Percentiles rank a stretch among this genome's conserved stretches.
These are phyloP conservation scores for Papiliotrema flavescens DNA, from an alignment of 1,284 basidiomycete species.

Conservation along the genomic window DNA sequence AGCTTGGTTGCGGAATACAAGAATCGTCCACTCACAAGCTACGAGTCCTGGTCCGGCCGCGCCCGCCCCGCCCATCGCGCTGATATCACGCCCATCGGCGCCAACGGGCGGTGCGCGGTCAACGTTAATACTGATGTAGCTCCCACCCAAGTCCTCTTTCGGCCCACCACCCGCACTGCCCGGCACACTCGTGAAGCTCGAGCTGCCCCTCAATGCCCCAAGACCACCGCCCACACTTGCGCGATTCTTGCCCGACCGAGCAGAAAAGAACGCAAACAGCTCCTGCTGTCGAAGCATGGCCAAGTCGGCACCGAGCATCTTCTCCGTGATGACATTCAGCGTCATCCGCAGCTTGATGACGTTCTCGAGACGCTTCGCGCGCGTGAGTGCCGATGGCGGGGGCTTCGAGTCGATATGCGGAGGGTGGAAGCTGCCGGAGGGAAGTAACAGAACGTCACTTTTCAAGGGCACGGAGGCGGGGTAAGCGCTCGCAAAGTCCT, in stretches of 20 bases:
- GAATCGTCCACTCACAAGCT: not conserved
- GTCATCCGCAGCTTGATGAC: slow-evolving; percentile 84
- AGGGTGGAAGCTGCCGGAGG: slow-evolving; percentile 15
- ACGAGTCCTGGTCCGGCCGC: not conserved
- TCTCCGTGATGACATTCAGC: slow-evolving; percentile 76
- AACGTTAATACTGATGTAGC: slow-evolving; percentile 24
- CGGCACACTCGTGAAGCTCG: slow-evolving; percentile 13
- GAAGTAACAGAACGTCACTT: slow-evolving; percentile 11
- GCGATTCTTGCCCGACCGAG: slow-evolving; percentile 29
- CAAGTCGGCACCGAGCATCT: slow-evolving; percentile 77
- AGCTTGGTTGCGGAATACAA: no score
- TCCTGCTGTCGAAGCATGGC: slow-evolving; percentile 81
- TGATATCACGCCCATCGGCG: no score
- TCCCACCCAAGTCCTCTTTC: slow-evolving; percentile 25
- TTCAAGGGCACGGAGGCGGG: not conserved
- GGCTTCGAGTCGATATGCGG: slow-evolving; percentile 5
- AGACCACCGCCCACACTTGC: slow-evolving; percentile 1
- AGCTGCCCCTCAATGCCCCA: slow-evolving; percentile 7
- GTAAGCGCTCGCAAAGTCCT: slow-evolving; percentile 13
- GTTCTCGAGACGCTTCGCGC: slow-evolving; percentile 67
- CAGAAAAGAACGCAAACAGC: slow-evolving; percentile 73
- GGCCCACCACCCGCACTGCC: no score
- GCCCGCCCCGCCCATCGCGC: no score
- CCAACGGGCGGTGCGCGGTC: not conserved
- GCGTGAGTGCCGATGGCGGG: slow-evolving; percentile 43